Conservation (phyloP, 2,329 filamentous ascomycete species). For the Exophiala lecanii-corni region DNA sequence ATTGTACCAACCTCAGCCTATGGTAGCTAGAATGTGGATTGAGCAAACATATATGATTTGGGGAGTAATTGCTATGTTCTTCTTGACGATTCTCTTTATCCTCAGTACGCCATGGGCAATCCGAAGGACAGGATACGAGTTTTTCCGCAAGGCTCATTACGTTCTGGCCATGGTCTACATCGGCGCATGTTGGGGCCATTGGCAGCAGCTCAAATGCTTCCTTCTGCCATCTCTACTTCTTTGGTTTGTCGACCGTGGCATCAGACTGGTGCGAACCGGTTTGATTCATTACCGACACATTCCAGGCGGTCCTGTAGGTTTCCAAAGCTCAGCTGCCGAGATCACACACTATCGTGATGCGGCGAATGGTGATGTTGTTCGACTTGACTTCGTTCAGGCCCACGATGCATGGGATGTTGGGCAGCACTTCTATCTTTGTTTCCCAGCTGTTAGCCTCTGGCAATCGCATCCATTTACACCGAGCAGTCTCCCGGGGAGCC, state of each 20-base stretch:
- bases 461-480: conserved; percentile 70
- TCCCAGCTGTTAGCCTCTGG: conserved; percentile 63
- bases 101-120: conserved; percentile 59
- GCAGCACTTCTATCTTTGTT: conserved; percentile 68
- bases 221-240: conserved; percentile 62
- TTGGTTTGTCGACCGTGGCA: conserved; percentile 60
- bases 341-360: conserved; percentile 52
- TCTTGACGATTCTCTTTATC: conserved; percentile 58
- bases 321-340: conserved; percentile 50
- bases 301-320: conserved; percentile 44
- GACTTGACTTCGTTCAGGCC: conserved; percentile 61
- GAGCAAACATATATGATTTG: conserved; percentile 65
- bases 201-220: conserved; percentile 63
- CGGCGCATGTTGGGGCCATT: conserved; percentile 71
- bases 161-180: conserved; percentile 69
- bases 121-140: conserved; percentile 66
- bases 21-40: conserved; percentile 54
- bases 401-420: conserved; percentile 61
- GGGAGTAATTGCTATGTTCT: conserved; percentile 63
- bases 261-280: conserved; percentile 54
- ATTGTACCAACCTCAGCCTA: conserved; percentile 69
- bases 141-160: conserved; percentile 71
- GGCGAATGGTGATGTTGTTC: conserved; percentile 58
- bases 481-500: conserved; percentile 45
- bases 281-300: conserved; percentile 58